These are phyloP conservation scores for Biscogniauxia sp. DNA, from an alignment of 2,329 filamentous ascomycete species.

Conservation along the genomic window DNA sequence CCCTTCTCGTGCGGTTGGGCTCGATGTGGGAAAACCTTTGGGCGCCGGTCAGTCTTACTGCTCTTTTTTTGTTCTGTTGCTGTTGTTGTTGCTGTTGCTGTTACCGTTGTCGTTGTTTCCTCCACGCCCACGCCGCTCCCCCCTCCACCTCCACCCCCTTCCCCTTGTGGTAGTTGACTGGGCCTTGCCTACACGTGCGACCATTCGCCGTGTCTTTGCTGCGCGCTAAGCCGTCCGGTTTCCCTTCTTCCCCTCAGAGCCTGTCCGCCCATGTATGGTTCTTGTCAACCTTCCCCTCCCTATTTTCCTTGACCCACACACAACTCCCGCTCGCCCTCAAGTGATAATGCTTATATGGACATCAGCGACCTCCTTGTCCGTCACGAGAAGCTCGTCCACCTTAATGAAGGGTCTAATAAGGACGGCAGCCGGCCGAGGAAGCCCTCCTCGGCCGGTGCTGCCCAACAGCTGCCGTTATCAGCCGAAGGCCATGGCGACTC, in stretches of 20 bases:
- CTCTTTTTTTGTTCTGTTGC: not conserved
- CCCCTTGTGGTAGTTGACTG: slow-evolving; percentile 14
- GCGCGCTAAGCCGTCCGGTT: slow-evolving; percentile 22
- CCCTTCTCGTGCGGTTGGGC: slow-evolving; percentile 60
- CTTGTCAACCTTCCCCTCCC: slow-evolving; percentile 17
- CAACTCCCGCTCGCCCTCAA: slow-evolving; percentile 16
- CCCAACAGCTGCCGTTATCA: slow-evolving; percentile 43
- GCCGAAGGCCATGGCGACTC: slow-evolving; percentile 47
- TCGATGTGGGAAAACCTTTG: slow-evolving; percentile 61
- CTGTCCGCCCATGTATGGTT: slow-evolving; percentile 10
- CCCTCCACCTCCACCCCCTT: slow-evolving; percentile 3
- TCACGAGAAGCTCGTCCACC: slow-evolving; percentile 63
- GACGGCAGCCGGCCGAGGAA: slow-evolving; percentile 52
- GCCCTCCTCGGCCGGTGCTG: slow-evolving; percentile 45
- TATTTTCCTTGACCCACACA: slow-evolving; percentile 14
- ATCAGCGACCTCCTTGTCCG: slow-evolving; percentile 63
- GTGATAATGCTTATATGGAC: slow-evolving; percentile 55
- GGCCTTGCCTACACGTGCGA: slow-evolving; percentile 22
- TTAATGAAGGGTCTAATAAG: slow-evolving; percentile 56
- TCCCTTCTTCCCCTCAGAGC: slow-evolving; percentile 13
- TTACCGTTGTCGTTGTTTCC: no score
- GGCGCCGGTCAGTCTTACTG: slow-evolving; percentile 52
- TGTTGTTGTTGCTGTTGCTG: no score
- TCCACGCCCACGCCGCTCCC: no score
- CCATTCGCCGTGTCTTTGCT: slow-evolving; percentile 23